Evolutionary conservation across 2,329 filamentous ascomycete species (phyloP), one percentile per base, ranked within the genome.

Genomic region (Lomentospora prolificans): DNA sequence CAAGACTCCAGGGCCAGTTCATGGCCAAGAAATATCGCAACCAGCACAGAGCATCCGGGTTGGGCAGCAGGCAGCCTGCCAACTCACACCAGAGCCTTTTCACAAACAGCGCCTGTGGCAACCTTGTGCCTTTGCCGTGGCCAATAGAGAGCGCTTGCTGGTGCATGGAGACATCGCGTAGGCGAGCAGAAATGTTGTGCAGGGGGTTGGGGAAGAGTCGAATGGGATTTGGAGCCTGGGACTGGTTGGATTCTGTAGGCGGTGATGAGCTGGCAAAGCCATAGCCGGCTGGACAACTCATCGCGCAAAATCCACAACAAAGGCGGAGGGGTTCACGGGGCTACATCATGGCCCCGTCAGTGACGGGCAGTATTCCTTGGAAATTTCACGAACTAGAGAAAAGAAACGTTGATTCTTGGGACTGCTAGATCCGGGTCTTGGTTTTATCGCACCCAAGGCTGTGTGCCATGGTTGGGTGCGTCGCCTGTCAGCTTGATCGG

Each of bases 221-320:
- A 12, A 33, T 33, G 30, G 30, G 30, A 33, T 33, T 12, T 12
- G 7, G 10, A 25, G 44, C 10, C 22, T 25, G 3, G 22, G 44
- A 48, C 44, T 48, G 44, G 44, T 19, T 48, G 24, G 22, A 22
- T 48, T 48, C 22, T 9, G 44, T 48, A 8, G 44, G 44, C 44
- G 44, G 44, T 19, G 44, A 48, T 48, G 44, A 48, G 44, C 24
- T 48, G 44, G 44, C 44, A 48, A 22, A 25, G 44, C 22, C 44
- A 22, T 48, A 48, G 44, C 44, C 22, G 44, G 44, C 12, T 48
- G 44, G 22, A 48, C 44, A 48, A 48, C 44, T 48, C 44, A 48
- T 48, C 44, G n/a, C 17, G 12, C 44, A 17, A 22, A 10, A 22
- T 48, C 14, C 36, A 17, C 36, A 14, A 41, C 36, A 17, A 41